Evolutionary conservation across 306 rosid genomes (phyloP).

Genomic region (Cicer judaicum): DNA sequence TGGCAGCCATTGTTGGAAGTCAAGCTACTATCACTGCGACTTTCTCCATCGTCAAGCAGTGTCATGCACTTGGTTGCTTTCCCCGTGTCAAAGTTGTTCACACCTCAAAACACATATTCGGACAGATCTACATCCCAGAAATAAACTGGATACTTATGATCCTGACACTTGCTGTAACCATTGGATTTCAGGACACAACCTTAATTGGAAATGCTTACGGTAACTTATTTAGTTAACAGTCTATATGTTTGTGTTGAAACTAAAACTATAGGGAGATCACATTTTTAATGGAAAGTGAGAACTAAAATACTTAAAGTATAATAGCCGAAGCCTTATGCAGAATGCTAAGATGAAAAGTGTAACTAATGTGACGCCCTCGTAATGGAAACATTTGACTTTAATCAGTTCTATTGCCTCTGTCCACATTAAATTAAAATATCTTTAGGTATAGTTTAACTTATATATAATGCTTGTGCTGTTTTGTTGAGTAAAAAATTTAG

Average conservation of each 20-base stretch:
- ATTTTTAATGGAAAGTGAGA: neutral
- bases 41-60: constrained; percentile 86
- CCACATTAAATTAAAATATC: neutral
- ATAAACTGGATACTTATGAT: constrained; percentile 91
- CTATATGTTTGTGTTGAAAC: neutral
- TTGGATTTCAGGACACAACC: constrained; percentile 81
- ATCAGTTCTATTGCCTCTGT: neutral
- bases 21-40: constrained; percentile 86
- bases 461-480: neutral
- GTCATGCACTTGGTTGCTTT: constrained; percentile 70
- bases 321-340: neutral
- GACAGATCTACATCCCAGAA: constrained; percentile 90
- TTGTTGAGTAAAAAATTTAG: neutral
- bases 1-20: constrained; percentile 84
- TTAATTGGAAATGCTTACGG: constrained; percentile 86
- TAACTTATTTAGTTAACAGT: constrained; percentile 32
- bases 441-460: neutral
- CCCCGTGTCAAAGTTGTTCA: constrained; percentile 39
- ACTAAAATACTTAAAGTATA: neutral
- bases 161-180: constrained; percentile 76
- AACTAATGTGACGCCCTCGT: neutral
- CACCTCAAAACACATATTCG: constrained; percentile 70
- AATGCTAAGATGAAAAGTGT: neutral
- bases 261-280: neutral
- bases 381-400: neutral